Base-by-base conservation (phyloP, 139 green algal genomes). In the Micractinium conductrix region DNA sequence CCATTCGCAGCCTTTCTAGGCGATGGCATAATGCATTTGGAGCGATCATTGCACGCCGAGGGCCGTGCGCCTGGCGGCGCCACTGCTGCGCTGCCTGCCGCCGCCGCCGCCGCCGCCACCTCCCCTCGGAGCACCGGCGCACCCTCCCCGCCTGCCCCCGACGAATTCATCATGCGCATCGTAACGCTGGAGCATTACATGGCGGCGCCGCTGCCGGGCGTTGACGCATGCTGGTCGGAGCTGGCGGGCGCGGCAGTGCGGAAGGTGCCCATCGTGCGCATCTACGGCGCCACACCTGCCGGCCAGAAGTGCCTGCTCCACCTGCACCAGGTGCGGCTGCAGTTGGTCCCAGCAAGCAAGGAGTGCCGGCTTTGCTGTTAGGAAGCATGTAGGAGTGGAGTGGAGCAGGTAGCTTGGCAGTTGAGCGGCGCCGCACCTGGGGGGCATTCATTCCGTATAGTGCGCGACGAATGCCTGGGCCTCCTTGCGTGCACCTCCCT, bases 291-390 rank as follows among this genome's bases (percentile, higher is more conserved):
- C 17, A 99, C 96, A 1, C 93, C 96, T 0, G 87, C 79, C 0
- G 96, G 97, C 0, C 97, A 99, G 55, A 95, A 93, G 63, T 86
- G 91, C 4, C 99, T 96, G 87, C 21, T 98, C 45, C 97, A 99
- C 85, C 60, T 99, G 7, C 97, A 99, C 86, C 88, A 93, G 90
- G 95, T 85, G 80, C 4, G 70, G 17, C 40, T 73, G 35, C 30
- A 40, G 63, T 67, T 26, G 26, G n/a, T n/a, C n/a, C n/a, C n/a
- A n/a, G n/a, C n/a, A n/a, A n/a, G n/a, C n/a, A n/a, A n/a, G n/a
- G n/a, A n/a, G n/a, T n/a, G n/a, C n/a, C n/a, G n/a, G n/a, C n/a
- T n/a, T n/a, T n/a, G n/a, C n/a, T n/a, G n/a, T n/a, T n/a, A n/a
- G n/a, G n/a, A n/a, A n/a, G n/a, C n/a, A n/a, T n/a, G n/a, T n/a